A percentile compares a stretch with the other conserved stretches of the same genome.
phyloP scores from a whole-genome alignment of 345 rosid species.

The Brassica rapa region DNA sequence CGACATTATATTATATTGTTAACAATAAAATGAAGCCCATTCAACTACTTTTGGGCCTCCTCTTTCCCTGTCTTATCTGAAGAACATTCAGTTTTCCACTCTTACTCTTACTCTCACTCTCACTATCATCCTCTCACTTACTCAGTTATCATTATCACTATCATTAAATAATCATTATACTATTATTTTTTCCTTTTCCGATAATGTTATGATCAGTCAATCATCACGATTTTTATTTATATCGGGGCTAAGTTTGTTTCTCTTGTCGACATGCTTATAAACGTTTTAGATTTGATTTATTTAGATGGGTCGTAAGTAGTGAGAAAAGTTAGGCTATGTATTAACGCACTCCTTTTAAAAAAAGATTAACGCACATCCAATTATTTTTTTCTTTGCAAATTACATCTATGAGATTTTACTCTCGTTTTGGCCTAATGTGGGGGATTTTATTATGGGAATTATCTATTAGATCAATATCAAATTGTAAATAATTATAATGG shows the following conservation, averaged over 20 bases:
- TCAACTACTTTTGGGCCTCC: constrained; percentile 23
- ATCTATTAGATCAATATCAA: neutral
- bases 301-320: neutral
- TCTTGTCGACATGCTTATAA: constrained; percentile 37
- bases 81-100: neutral
- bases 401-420: neutral
- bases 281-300: neutral
- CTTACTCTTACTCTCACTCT: neutral
- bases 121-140: neutral
- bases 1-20: constrained; percentile 29
- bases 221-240: neutral
- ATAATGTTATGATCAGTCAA: neutral
- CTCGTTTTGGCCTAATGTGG: neutral
- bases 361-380: neutral
- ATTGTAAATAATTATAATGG: neutral
- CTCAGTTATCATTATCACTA: neutral
- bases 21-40: neutral
- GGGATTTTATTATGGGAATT: neutral
- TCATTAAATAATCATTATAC: constrained; percentile 24
- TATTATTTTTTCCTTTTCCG: neutral
- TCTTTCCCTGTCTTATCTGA: constrained; percentile 10
- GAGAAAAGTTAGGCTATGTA: neutral
- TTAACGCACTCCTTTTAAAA: neutral
- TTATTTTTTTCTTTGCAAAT: neutral
- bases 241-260: constrained; percentile 26